Evolutionary conservation across 2,329 filamentous ascomycete species (phyloP).

Genomic region (Colletotrichum cordylinicola): DNA sequence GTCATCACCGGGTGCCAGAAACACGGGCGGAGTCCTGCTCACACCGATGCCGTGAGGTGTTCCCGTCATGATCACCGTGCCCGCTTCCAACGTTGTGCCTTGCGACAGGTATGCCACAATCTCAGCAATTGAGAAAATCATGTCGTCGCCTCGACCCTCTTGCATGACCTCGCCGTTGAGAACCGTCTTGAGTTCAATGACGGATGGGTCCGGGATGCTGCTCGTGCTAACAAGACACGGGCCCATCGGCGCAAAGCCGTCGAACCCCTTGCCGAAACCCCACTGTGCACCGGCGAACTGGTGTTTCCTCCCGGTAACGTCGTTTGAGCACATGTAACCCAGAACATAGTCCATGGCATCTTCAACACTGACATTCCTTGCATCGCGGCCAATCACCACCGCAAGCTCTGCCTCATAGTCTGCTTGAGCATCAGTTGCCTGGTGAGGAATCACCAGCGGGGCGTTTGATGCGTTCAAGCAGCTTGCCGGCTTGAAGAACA

Average conservation of each 20-base stretch:
- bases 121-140: constrained; percentile 34
- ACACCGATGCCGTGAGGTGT: constrained; percentile 29
- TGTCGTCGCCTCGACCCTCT: constrained; percentile 24
- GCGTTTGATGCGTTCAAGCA: constrained; percentile 44
- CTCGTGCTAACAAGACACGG: constrained; percentile 21
- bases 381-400: constrained; percentile 51
- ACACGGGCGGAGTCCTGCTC: constrained; percentile 23
- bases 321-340: constrained; percentile 63
- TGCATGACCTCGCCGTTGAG: constrained; percentile 29
- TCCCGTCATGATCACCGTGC: constrained; percentile 33
- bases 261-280: constrained; percentile 57
- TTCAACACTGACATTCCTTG: constrained; percentile 51
- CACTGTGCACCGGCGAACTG: constrained; percentile 56
- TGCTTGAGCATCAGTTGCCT: constrained; percentile 45
- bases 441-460: constrained; percentile 49
- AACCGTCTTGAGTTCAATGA: constrained; percentile 22
- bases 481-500: constrained; percentile 50
- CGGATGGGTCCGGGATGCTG: constrained; percentile 6
- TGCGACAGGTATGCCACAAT: constrained; percentile 29
- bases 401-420: constrained; percentile 58
- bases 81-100: constrained; percentile 29
- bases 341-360: constrained; percentile 57
- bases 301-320: constrained; percentile 56
- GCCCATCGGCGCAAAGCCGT: constrained; percentile 52
- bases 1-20: constrained; percentile 22